Conservation (phyloP, 2,329 filamentous ascomycete genomes). For the Scleromitrula shiraiana region DNA sequence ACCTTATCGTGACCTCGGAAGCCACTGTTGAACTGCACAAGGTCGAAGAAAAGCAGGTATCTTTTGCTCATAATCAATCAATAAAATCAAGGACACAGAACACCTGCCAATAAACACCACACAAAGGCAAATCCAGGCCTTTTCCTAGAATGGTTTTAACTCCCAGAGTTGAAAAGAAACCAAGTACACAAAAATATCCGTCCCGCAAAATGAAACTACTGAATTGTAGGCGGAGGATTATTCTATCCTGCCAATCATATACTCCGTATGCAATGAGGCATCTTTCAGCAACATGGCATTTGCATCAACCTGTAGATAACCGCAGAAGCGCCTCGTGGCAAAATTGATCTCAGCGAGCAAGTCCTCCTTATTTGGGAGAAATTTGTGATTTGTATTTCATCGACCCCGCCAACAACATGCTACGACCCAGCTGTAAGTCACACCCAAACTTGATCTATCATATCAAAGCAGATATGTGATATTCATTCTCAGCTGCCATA, state of each 20-base stretch:
- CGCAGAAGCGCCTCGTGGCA: conserved; percentile 21
- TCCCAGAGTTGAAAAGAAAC: neutral
- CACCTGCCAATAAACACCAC: neutral
- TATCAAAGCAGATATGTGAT: conserved; percentile 1
- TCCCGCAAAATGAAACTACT: conserved; percentile 12
- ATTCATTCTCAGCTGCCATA: neutral
- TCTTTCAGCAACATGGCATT: conserved; percentile 7
- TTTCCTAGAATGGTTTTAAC: neutral
- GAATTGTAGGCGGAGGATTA: conserved; percentile 15
- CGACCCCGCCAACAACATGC: conserved; percentile 1
- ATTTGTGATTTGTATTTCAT: conserved; percentile 1
- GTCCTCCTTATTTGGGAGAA: neutral
- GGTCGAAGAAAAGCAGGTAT: conserved; percentile 3
- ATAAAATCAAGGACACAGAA: neutral
- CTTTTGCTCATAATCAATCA: neutral
- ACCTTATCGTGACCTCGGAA: conserved; percentile 8
- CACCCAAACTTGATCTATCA: conserved; percentile 6
- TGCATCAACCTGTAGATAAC: conserved; percentile 15
- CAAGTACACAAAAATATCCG: neutral
- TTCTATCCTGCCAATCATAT: conserved; percentile 4
- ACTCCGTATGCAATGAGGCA: conserved; percentile 7
- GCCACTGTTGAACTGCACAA: neutral
- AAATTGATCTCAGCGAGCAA: conserved; percentile 4
- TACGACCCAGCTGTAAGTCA: conserved; percentile 6
- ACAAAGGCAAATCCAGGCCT: neutral